Evolutionary conservation across 2,329 filamentous ascomycete genomes (phyloP), one percentile per base, ranked within the genome.

Genomic region (Aspergillus sp.): DNA sequence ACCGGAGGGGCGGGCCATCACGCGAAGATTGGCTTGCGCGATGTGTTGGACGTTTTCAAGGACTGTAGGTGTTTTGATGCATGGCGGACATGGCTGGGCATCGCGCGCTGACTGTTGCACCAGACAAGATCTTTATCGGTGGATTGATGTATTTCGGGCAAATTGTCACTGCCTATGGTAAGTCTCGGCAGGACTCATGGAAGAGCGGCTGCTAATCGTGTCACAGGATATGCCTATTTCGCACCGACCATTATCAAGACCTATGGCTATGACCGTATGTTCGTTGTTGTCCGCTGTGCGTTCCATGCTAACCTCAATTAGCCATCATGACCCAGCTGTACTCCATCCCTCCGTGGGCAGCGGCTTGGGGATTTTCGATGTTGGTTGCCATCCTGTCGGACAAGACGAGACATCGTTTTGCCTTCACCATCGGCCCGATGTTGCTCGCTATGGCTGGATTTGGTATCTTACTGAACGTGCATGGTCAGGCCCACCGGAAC

Each of bases 61-160:
- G 88, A 93, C 70, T 85, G 72, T 74, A 52, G 65, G 71, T 68
- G 13, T 32, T 14, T 16, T 8, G 3, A 11, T 6, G 13, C 7
- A 9, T 1, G 4, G 3, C 38, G 14, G 16, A 8, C 24, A 19
- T 10, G 6, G n/a, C 40, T 9, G 19, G 8, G 11, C 36, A 5
- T 41, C 20, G 32, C 16, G 42, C 41, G 41, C 63, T 65, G 30
- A 66, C 54, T 33, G 20, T 26, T 20, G 11, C 16, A 17, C 50
- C 48, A 75, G 72, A 73, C 62, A 89, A 89, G 69, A 79, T 91
- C 61, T 82, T 89, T 61, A 69, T 90, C 13, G 88, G 86, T 42
- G 87, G 86, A 0, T 78, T 91, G 68, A 91, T 91, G 87, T 93
- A 92, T 72, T 85, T 92, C 61, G 88, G 88, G 10, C 78, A 91